Base-by-base conservation (phyloP, 805 yeast genomes). In the Candida ponderosae region DNA sequence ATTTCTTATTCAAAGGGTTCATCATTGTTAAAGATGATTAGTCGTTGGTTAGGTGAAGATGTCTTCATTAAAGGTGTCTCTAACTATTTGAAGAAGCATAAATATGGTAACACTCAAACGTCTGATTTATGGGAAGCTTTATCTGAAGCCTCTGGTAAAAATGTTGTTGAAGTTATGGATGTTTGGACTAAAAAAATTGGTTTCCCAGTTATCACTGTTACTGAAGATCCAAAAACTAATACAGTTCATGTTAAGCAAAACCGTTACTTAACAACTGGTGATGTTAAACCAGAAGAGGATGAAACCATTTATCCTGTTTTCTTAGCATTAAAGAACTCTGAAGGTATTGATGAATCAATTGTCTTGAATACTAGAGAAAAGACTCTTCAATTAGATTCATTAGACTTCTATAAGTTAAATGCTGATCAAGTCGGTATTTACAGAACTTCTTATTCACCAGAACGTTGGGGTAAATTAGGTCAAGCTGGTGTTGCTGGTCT, bases 1-100 rank as follows among this genome's bases (percentile, higher is more conserved):
- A 84, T 84, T 48, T 82, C 93, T 9, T 84, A 84, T 58, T 68
- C 82, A 27, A 84, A 84, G 61, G 95, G 95, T 48, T 80, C 90
- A 16, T 77, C 87, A 6, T 66, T 81, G 42, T 71, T 82, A 59
- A 76, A 84, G 59, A 84, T 82, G 95, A 74, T 83, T 48, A 75
- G 86, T 31, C 74, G 72, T 50, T 81, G 87, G 81, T 68, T 83
- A 46, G 90, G 90, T 36, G 89, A 77, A 57, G 86, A 81, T 45
- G 70, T 65, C 23, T 83, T 83, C 60, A 74, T 82, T 48, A 78
- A 77, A 56, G 93, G 94, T 59, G 93, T 84, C 21, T 77, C 93
- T 18, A 69, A 73, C 51, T 84, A 84, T 59, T 71, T 84, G 61
- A 78, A 78, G 57, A 77, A 74, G 53, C 89, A 82, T 60, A 74